Evolutionary conservation across 2,329 filamentous ascomycete genomes (phyloP).

Genomic region (Fusarium palustre): DNA sequence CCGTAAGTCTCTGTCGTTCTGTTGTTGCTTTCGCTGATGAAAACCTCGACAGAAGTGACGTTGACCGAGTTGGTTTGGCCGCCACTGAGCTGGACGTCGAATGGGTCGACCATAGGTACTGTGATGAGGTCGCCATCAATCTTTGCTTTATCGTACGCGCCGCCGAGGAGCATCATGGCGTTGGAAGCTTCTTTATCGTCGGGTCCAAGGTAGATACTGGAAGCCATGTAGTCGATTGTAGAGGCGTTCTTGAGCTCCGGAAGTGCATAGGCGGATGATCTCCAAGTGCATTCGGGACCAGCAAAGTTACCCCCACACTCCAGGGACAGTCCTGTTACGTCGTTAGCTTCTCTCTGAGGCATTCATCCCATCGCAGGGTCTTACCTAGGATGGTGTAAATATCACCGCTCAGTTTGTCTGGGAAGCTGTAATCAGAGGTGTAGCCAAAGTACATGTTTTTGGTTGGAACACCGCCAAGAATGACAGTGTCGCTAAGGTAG

Average conservation of each 20-base stretch:
- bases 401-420: not conserved
- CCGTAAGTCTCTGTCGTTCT: not conserved
- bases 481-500: not conserved
- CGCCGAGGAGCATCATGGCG: conserved; percentile 5
- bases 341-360: accelerated
- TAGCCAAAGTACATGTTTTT: conserved; percentile 14
- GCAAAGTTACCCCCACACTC: not conserved
- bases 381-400: not conserved
- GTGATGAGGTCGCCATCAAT: conserved; percentile 5
- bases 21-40: not conserved
- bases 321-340: not conserved
- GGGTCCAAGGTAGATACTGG: not conserved
- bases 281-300: not conserved
- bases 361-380: accelerated
- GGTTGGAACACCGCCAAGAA: not conserved
- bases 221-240: conserved; percentile 1
- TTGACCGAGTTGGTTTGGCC: not conserved
- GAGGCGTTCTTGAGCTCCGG: conserved; percentile 10
- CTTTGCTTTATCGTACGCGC: conserved; percentile 4
- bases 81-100: accelerated
- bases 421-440: not conserved
- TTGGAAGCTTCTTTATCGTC: conserved; percentile 1
- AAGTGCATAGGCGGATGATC: not conserved
- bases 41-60: conserved; percentile 1
- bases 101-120: not conserved